Evolutionary conservation across 768 basidiomycete genomes (phyloP), one percentile per base, ranked within the genome.

Genomic region (Candolleomyces efflorescens): DNA sequence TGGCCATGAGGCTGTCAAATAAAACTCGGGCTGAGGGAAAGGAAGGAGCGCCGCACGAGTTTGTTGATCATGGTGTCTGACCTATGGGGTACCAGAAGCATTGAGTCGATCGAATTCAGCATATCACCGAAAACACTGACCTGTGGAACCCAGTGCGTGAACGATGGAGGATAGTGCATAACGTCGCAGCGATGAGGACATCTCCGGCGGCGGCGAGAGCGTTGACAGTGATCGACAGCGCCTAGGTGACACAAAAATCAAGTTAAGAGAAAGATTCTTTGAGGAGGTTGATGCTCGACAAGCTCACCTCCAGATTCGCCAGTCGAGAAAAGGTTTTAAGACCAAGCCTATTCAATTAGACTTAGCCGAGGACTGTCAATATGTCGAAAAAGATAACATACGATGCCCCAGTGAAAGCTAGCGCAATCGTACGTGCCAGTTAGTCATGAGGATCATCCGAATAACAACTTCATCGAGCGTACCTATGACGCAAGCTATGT

Each of bases 11-110:
- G 24, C 36, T 32, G 32, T 32, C 32, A 26, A 37, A 37, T 7
- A 53, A 37, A 17, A 26, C 17, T 51, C 20, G 4, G 23, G 17
- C 13, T 12, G 6, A 7, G 11, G 27, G 10, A 11, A 17, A 13
- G 5, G 20, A 12, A 15, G 32, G 6, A 46, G 43, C 11, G 58
- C 72, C 17, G 32, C 56, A 75, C 75, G 55, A 82, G 58, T 56
- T 74, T 78, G 56, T 68, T 75, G 62, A 82, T 79, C 69, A 81
- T 72, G 3, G 74, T 77, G 45, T 82, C 78, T 7, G 80, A 81
- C 59, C 75, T 36, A 26, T 48, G 5, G n/a, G 12, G 46, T 1
- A 44, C 45, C 60, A 58, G 27, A 38, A 50, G 26, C 51, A 18
- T 32, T 5, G 2, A 38, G 13, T 3, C 37, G 18, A 22, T 17